A percentile compares a stretch with the other conserved stretches of the same genome.
Evolutionary conservation across 352 stramenopile genomes (phyloP).

Genomic region (Phytophthora foliorum): DNA sequence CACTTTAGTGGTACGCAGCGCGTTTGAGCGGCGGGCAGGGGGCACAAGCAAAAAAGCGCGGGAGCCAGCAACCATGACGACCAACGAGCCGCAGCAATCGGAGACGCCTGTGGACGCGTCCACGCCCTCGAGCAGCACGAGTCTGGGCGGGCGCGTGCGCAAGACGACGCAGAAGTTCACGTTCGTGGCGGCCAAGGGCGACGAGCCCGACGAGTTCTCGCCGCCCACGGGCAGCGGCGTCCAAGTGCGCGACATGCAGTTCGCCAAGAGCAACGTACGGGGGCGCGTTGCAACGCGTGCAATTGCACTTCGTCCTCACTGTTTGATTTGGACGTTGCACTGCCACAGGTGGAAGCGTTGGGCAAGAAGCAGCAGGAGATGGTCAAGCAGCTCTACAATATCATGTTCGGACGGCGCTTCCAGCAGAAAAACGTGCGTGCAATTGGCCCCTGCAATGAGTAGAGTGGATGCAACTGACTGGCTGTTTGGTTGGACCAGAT

Average conservation of each 20-base stretch:
- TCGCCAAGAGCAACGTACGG: constrained; percentile 58
- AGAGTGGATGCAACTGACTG: background rate
- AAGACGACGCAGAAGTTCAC: constrained; percentile 76
- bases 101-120: constrained; percentile 7
- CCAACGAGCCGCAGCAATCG: constrained; percentile 21
- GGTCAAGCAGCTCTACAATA: constrained; percentile 82
- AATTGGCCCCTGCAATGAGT: background rate
- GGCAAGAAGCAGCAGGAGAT: constrained; percentile 79
- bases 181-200: constrained; percentile 53
- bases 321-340: no score
- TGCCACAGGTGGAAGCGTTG: constrained; percentile 62
- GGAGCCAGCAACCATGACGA: constrained; percentile 23
- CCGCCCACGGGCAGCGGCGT: constrained; percentile 59
- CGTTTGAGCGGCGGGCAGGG: background rate
- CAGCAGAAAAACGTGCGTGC: constrained; percentile 80
- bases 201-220: constrained; percentile 73
- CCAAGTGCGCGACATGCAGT: constrained; percentile 76
- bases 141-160: constrained; percentile 61
- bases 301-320: background rate
- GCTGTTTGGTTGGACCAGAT: constrained; percentile 46
- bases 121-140: constrained; percentile 34
- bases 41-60: constrained; percentile 40
- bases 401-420: constrained; percentile 84
- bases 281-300: background rate
- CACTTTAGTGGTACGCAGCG: background rate